A percentile compares a stretch with the other conserved stretches of the same genome.
Conservation (phyloP, 1,284 basidiomycete species). For the Cutaneotrichosporon sp. region DNA sequence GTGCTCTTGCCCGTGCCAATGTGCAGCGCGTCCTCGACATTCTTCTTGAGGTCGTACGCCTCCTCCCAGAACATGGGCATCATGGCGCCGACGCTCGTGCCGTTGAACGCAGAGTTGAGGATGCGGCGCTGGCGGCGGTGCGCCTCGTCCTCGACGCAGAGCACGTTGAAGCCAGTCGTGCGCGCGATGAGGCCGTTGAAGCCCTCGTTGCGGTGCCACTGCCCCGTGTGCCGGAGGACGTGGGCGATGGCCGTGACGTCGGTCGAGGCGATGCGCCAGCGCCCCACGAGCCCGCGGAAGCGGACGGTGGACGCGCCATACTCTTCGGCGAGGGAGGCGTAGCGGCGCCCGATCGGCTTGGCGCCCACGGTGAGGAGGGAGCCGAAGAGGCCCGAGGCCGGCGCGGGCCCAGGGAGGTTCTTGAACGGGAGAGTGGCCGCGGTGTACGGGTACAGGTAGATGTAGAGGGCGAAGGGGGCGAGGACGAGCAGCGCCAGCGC, state of each 20-base stretch:
- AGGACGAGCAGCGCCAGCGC: background rate
- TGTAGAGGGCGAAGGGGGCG: constrained; percentile 2
- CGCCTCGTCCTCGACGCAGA: constrained; percentile 56
- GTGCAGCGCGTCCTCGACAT: constrained; percentile 32
- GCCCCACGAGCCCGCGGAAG: constrained; percentile 32
- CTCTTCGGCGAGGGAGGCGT: background rate
- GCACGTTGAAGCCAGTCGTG: constrained; percentile 47
- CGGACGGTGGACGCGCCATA: constrained; percentile 30
- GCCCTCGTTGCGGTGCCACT: constrained; percentile 68
- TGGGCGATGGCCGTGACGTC: constrained; percentile 65
- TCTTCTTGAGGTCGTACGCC: constrained; percentile 57
- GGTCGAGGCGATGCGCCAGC: constrained; percentile 60
- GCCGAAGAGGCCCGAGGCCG: constrained; percentile 14
- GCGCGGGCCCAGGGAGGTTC: constrained; percentile 21
- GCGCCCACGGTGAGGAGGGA: background rate
- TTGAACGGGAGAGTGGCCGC: constrained; percentile 12
- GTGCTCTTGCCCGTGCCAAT: constrained; percentile 13
- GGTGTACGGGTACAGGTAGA: constrained; percentile 14
- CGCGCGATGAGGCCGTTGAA: constrained; percentile 60
- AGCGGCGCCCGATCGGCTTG: constrained; percentile 8
- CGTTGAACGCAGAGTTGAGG: constrained; percentile 56
- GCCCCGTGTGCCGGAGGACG: constrained; percentile 63
- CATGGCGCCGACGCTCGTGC: constrained; percentile 48
- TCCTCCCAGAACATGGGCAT: constrained; percentile 67
- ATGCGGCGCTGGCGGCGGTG: constrained; percentile 60